Evolutionary conservation across 2,329 filamentous ascomycete genomes (phyloP), one percentile per base, ranked within the genome.

Genomic region (Graphium sp.): DNA sequence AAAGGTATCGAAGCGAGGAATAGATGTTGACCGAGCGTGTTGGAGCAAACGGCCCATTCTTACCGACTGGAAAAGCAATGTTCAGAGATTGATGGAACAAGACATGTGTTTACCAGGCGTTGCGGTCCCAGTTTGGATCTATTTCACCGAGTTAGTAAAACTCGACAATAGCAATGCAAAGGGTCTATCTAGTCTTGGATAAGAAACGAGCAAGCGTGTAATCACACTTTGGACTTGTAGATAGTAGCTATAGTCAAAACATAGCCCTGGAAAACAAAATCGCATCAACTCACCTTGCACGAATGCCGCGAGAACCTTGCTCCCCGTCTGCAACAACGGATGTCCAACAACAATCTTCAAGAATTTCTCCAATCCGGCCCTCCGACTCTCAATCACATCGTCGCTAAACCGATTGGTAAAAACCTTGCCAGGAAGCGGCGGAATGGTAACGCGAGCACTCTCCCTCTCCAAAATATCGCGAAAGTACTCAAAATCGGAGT

Each of bases 401-500:
- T 98, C 89, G 45, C 81, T 91, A 60, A 98, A 98, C 26, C 89
- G 74, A 54, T 95, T 95, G 29, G 87, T 93, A 43, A 95, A 94
- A 32, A 98, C 89, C 57, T 95, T 98, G 29, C 89, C 89, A 0
- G 89, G 89, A 37, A 98, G 60, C 5, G 89, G 87, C 1, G 89
- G 89, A 46, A 98, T 98, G 14, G 84, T 93, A 33, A 98, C 89
- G 39, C 87, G 72, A 33, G 85, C 85, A 43, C 73, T 81, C 58
- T 98, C 89, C 41, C 89, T 76, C 68, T 98, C 89, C 35, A 98
- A 71, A 38, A 95, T 92, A 54, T 98, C 89, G 48, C 89, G 81
- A 55, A 98, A 98, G 58, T 93, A 87, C 59, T 98, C 89, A 52
- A 98, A 98, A 55, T 98, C 89, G 32, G 79, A 89, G 62, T 98